These are phyloP conservation scores for Macaranga tanarius DNA, from an alignment of 441 rosid species.

Conservation along the genomic window DNA sequence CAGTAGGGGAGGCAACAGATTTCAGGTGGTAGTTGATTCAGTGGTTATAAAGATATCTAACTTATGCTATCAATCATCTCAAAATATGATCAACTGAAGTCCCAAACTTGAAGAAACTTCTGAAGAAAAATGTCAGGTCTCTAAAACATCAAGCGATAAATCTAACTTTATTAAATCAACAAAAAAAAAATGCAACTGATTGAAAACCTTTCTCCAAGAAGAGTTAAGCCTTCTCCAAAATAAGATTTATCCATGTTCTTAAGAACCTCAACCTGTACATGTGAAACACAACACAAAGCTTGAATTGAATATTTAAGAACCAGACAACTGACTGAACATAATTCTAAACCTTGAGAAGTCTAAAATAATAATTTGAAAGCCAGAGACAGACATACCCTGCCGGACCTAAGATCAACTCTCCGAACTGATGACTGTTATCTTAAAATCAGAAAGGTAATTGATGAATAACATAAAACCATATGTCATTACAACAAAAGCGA, in stretches of 20 bases:
- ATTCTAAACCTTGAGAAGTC: neutral
- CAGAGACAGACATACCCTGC: constrained; percentile 55
- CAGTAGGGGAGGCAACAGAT: neutral
- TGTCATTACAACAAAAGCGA: neutral
- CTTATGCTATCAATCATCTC: neutral
- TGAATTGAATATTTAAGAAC: constrained; percentile 2
- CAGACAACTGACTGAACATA: neutral
- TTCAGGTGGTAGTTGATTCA: neutral
- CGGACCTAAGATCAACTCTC: constrained; percentile 67
- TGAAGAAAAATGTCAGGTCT: neutral
- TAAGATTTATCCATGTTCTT: constrained; percentile 52
- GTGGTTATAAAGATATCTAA: neutral
- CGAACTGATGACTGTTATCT: constrained; percentile 81
- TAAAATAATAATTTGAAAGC: constrained; percentile 2
- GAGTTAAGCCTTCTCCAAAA: constrained; percentile 97
- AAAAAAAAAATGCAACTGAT: constrained; percentile 12
- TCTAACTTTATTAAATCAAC: constrained; percentile 1
- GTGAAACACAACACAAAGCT: constrained; percentile 6
- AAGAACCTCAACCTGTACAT: constrained; percentile 57
- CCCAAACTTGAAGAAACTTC: neutral
- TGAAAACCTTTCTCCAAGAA: constrained; percentile 68
- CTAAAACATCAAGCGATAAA: neutral
- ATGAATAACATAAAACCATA: neutral
- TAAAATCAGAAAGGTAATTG: constrained; percentile 16
- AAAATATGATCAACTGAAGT: neutral